phyloP scores from a whole-genome alignment of 164 flowering plant genomes.

The Piper betle region DNA sequence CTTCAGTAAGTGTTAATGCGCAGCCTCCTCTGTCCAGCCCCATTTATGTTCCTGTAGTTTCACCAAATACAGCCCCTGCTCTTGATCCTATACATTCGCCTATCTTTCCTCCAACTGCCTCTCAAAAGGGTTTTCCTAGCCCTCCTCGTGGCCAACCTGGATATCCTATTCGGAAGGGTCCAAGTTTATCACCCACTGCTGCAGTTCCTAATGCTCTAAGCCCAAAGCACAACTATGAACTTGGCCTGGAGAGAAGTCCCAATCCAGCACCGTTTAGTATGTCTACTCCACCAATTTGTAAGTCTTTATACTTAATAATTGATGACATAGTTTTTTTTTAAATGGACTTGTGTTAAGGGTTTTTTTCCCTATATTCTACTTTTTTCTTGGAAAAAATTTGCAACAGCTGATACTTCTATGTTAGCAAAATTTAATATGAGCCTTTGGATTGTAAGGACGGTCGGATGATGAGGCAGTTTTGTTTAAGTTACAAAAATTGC shows the following conservation, averaged over 20 bases:
- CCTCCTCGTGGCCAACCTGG: constrained; percentile 11
- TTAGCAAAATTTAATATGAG: neutral
- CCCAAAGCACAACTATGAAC: constrained; percentile 10
- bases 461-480: neutral
- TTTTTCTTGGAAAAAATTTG: neutral
- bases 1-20: constrained; percentile 11
- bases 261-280: constrained; percentile 17
- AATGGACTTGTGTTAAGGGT: too few relatives aligned
- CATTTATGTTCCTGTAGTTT: constrained; percentile 8
- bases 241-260: neutral
- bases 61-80: constrained; percentile 24
- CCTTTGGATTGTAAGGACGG: neutral
- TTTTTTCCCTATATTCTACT: neutral
- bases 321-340: too few relatives aligned
- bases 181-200: constrained; percentile 26
- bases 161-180: constrained; percentile 12
- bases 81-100: constrained; percentile 11
- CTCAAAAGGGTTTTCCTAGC: constrained; percentile 6
- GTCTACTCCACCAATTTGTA: constrained; percentile 25
- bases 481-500: neutral
- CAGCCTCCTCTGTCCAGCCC: constrained; percentile 18
- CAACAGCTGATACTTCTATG: neutral
- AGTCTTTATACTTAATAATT: constrained; percentile 12
- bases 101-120: constrained; percentile 2
- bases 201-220: constrained; percentile 16